Base-by-base conservation (phyloP, 2,329 filamentous ascomycete species). In the Boeremia lycopersici region DNA sequence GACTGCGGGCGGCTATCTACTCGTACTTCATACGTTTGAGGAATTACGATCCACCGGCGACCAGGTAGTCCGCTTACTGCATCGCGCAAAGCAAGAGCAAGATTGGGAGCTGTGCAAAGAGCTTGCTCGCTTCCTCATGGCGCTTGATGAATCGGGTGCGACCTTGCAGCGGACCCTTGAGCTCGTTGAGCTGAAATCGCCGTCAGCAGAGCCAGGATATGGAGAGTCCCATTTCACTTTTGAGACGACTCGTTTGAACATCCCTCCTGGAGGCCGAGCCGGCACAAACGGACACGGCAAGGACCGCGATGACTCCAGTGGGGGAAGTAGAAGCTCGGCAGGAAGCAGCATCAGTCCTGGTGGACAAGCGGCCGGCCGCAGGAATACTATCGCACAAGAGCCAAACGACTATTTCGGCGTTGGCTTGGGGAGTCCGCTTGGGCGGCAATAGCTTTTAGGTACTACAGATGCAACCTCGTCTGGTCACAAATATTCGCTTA, bases 61-160 rank as follows among this genome's bases (percentile, higher is more conserved):
- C 65, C 89, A 93, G 70, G 87, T 92, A 17, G 89, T 96, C 4
- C 85, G 92, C 11, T 79, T 99, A 23, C 83, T 99, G 53, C 86
- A 86, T 29, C 82, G 90, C 43, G 95, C 93, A 0, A 93, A 93
- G 67, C 82, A 86, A 29, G 91, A 93, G 73, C 86, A 87, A 43
- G 93, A 98, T 69, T 99, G 93, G 92, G 93, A 98, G 65, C 78
- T 99, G 26, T 98, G 95, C 77, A 95, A 92, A 66, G 95, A 99
- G 74, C 82, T 99, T 26, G 93, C 95, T 10, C 83, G 93, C n/a
- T 99, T 99, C 75, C 78, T 99, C 52, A 92, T 96, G 41, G 93
- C 93, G 5, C 86, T 99, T 67, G 95, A 99, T 70, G 88, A 91
- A 62, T 89, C 87, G 12, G 95, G 95, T 0, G 86, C 88, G 62